Evolutionary conservation across 2,329 filamentous ascomycete genomes (phyloP).

Genomic region (Westerdykella sp.): DNA sequence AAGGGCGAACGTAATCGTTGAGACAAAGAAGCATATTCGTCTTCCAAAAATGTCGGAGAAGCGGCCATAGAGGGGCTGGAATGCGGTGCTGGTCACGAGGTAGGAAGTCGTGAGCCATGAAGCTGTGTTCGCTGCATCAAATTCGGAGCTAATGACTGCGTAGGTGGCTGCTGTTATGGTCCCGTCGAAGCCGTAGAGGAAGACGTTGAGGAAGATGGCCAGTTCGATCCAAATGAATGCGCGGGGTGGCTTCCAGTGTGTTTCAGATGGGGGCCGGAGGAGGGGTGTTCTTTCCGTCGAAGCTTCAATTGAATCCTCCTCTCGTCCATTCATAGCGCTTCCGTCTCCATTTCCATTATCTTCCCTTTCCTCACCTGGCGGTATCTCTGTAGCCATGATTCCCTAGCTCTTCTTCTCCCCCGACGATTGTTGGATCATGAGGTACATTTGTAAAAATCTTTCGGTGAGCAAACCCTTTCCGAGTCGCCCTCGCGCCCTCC

Average conservation of each 20-base stretch:
- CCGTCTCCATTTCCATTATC: not conserved
- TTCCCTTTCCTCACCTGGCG: not conserved
- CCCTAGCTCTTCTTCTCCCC: too few species aligned
- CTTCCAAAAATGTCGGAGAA: conserved; percentile 51
- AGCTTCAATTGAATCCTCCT: not conserved
- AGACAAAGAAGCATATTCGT: conserved; percentile 32
- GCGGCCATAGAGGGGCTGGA: conserved; percentile 37
- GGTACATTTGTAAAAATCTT: too few species aligned
- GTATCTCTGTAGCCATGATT: too few species aligned
- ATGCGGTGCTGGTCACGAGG: conserved; percentile 26
- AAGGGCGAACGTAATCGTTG: conserved; percentile 33
- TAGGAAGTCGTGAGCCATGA: conserved; percentile 23
- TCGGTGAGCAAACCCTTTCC: too few species aligned
- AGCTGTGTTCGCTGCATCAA: conserved; percentile 41
- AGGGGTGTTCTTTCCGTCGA: conserved; percentile 8
- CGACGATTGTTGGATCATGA: too few species aligned
- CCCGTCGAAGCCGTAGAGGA: conserved; percentile 51
- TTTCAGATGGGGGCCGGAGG: conserved; percentile 12
- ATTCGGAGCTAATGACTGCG: conserved; percentile 38
- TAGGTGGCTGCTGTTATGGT: conserved; percentile 44
- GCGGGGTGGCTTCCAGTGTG: conserved; percentile 16
- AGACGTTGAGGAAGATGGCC: conserved; percentile 59
- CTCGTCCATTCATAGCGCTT: not conserved
- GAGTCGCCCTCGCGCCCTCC: too few species aligned
- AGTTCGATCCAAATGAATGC: conserved; percentile 18